Evolutionary conservation across 2,329 filamentous ascomycete species (phyloP), one percentile per base, ranked within the genome.

Genomic region (Sporothrix humicola): DNA sequence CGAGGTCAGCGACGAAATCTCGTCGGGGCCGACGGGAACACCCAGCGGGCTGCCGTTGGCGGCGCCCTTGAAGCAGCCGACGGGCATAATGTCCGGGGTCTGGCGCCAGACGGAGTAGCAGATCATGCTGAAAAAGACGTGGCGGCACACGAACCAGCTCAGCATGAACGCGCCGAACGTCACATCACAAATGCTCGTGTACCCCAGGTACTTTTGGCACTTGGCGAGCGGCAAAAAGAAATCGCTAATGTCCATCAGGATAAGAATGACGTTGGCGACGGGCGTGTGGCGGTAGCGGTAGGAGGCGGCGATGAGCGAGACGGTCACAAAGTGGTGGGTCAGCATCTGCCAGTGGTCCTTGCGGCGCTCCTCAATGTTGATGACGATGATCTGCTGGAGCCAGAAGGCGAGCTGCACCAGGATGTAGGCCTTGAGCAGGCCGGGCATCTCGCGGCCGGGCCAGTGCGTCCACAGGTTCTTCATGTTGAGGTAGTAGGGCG

Each of bases 261-360:
- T 92, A 69, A 99, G 85, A 75, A 98, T 94, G 66, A 97, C 87
- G 79, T 95, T 96, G 72, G 94, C 95, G 42, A 97, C 93, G 65
- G 93, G 92, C 73, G 92, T 97, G 80, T 94, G 91, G 79, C 95
- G 91, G 81, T 97, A 97, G 77, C 90, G 89, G 81, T 98, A 98
- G 76, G 92, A 95, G 46, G 90, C 88, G 73, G 90, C 90, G 76
- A 99, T 90, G 61, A 99, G 89, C 5, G 86, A 85, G 79, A 91
- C 93, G 23, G 96, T 99, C 80, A 98, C 90, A 80, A 98, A 89
- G 83, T 99, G 96, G 82, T 98, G 96, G 20, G 90, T 91, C 77
- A 98, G 90, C 96, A 98, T 98, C 82, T 98, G 95, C 85, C 90
- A 92, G 82, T 98, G 92, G 79, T 99, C 96, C 84, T 98, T 98